Evolutionary conservation across 805 yeast species (phyloP).

Genomic region (Wickerhamomyces strasburgensis): DNA sequence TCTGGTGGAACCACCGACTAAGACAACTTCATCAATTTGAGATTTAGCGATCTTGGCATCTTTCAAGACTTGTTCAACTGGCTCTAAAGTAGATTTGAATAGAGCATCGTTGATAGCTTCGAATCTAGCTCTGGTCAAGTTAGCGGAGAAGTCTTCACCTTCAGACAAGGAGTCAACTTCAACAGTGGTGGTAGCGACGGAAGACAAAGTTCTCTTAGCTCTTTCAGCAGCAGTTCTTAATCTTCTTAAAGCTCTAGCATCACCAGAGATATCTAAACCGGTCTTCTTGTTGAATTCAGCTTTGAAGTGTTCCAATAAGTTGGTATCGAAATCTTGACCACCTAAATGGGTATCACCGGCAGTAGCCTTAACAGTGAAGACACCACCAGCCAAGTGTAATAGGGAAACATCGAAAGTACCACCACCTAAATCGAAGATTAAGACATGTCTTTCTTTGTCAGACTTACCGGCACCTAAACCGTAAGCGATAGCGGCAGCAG

Average conservation of each 20-base stretch:
- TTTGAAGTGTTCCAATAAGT: conserved; percentile 89
- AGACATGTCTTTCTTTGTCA: conserved; percentile 78
- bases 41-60: conserved; percentile 84
- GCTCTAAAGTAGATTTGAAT: conserved; percentile 90
- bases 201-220: conserved; percentile 97
- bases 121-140: conserved; percentile 96
- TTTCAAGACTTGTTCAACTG: conserved; percentile 92
- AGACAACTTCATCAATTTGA: conserved; percentile 87
- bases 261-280: conserved; percentile 82
- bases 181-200: conserved; percentile 92
- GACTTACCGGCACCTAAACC: conserved; percentile 91
- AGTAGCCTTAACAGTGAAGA: conserved; percentile 94
- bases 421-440: conserved; percentile 96
- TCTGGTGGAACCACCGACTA: conserved; percentile 99
- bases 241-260: conserved; percentile 96
- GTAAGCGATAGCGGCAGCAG: conserved; percentile 99
- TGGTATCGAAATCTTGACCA: conserved; percentile 98
- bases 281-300: conserved; percentile 94
- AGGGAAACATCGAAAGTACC: conserved; percentile 98
- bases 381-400: conserved; percentile 90
- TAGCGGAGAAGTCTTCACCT: conserved; percentile 92
- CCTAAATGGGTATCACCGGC: conserved; percentile 99
- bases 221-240: conserved; percentile 98
- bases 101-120: conserved; percentile 92
- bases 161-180: conserved; percentile 94